A percentile compares a stretch with the other conserved stretches of the same genome.
These are phyloP conservation scores for Colletotrichum euphorbiae DNA, from an alignment of 2,329 filamentous ascomycete genomes.

Conservation along the genomic window DNA sequence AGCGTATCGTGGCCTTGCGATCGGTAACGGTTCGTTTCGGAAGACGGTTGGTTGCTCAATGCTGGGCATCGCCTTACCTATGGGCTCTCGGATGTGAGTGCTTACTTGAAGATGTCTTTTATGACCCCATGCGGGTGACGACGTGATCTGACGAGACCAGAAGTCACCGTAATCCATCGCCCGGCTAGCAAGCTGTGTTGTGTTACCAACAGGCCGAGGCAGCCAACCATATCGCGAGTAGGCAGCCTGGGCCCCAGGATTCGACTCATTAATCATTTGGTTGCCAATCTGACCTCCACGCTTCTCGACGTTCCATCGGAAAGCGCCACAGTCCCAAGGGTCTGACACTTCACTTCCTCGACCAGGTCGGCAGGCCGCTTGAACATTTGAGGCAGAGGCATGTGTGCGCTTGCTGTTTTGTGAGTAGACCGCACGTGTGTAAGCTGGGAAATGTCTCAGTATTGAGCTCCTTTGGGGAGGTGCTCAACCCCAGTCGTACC, in stretches of 20 bases:
- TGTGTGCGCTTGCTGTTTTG: neutral
- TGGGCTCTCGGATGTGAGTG: conserved; percentile 23
- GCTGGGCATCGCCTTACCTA: conserved; percentile 22
- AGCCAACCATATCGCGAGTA: conserved; percentile 31
- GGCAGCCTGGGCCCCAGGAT: conserved; percentile 7
- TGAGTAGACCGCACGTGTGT: conserved; percentile 1
- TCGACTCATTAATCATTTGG: conserved; percentile 25
- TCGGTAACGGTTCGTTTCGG: conserved; percentile 24
- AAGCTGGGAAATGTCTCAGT: conserved; percentile 12
- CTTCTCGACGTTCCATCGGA: conserved; percentile 34
- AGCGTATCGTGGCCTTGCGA: conserved; percentile 1
- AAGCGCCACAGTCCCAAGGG: conserved; percentile 31
- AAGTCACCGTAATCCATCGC: conserved; percentile 28
- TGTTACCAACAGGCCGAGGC: conserved; percentile 31
- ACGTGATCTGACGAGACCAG: conserved; percentile 35
- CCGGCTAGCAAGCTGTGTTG: conserved; percentile 29
- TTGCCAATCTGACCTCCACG: conserved; percentile 28
- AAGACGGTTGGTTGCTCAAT: conserved; percentile 5
- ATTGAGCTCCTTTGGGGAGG: conserved; percentile 10
- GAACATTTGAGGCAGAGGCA: conserved; percentile 2
- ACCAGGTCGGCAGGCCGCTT: conserved; percentile 10
- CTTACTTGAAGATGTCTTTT: conserved; percentile 37
- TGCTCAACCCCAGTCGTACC: neutral
- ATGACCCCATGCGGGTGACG: conserved; percentile 33
- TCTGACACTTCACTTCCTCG: conserved; percentile 30